A percentile compares a stretch with the other conserved stretches of the same genome.
Evolutionary conservation across 345 rosid genomes (phyloP).

Genomic region (Acer saccharum): DNA sequence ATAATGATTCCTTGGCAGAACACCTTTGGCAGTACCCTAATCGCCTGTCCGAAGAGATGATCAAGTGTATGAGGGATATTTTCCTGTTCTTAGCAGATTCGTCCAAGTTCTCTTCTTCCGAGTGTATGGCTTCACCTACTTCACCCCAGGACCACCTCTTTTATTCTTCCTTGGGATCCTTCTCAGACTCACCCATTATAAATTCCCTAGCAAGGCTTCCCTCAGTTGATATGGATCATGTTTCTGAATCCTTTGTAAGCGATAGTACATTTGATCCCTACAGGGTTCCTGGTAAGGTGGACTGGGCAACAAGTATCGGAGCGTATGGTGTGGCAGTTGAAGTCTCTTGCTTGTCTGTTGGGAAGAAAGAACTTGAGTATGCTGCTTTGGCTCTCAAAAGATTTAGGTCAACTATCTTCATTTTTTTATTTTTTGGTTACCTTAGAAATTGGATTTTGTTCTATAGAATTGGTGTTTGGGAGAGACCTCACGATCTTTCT

Average conservation of each 20-base stretch:
- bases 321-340: slow-evolving; percentile 48
- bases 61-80: slow-evolving; percentile 66
- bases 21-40: slow-evolving; percentile 55
- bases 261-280: slow-evolving; percentile 44
- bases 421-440: not conserved
- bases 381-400: slow-evolving; percentile 61
- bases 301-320: slow-evolving; percentile 48
- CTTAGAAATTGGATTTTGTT: not conserved
- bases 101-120: slow-evolving; percentile 39
- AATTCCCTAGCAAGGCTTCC: slow-evolving; percentile 35
- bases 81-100: slow-evolving; percentile 59
- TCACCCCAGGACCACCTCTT: slow-evolving; percentile 47
- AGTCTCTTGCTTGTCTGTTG: slow-evolving; percentile 63
- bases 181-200: slow-evolving; percentile 40
- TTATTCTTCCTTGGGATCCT: slow-evolving; percentile 40
- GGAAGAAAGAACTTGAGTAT: slow-evolving; percentile 63
- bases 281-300: slow-evolving; percentile 43
- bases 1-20: slow-evolving; percentile 33
- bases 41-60: slow-evolving; percentile 66
- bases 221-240: slow-evolving; percentile 26
- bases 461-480: not conserved
- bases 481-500: slow-evolving; percentile 5
- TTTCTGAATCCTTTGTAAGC: slow-evolving; percentile 24
- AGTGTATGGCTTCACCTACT: slow-evolving; percentile 34
- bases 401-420: slow-evolving; percentile 43